phyloP scores from a whole-genome alignment of 2,329 filamentous ascomycete genomes.

The Massarina eburnea region DNA sequence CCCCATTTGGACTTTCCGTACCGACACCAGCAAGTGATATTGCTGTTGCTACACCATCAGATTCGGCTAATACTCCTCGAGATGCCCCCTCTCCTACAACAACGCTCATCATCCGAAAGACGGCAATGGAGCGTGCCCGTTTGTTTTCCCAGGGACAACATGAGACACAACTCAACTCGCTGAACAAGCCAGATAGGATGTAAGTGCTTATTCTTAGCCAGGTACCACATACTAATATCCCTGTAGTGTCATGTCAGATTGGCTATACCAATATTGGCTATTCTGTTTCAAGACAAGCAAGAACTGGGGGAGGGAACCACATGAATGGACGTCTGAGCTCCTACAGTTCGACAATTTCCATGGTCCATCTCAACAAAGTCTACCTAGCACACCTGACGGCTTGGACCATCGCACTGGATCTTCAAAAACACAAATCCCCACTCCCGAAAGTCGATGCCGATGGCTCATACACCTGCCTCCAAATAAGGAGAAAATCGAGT shows the following conservation, averaged over 20 bases:
- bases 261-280: constrained; percentile 41
- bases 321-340: constrained; percentile 22
- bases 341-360: constrained; percentile 12
- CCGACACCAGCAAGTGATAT: constrained; percentile 25
- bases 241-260: constrained; percentile 20
- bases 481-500: constrained; percentile 1
- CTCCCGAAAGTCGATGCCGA: constrained; percentile 13
- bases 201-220: constrained; percentile 7
- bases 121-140: constrained; percentile 22
- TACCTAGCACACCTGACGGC: constrained; percentile 8
- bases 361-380: background rate
- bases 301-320: constrained; percentile 16
- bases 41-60: constrained; percentile 18
- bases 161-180: constrained; percentile 22
- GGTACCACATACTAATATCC: constrained; percentile 2
- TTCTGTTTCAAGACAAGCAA: constrained; percentile 24
- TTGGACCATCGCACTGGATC: background rate
- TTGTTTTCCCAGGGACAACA: constrained; percentile 29
- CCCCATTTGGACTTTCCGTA: constrained; percentile 11
- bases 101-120: constrained; percentile 14
- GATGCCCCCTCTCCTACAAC: constrained; percentile 26
- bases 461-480: constrained; percentile 17
- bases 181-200: constrained; percentile 26
- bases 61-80: constrained; percentile 12
- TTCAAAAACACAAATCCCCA: background rate